Conservation (phyloP, 225 moss, liverwort and hornwort species). For the Climacium dendroides region DNA sequence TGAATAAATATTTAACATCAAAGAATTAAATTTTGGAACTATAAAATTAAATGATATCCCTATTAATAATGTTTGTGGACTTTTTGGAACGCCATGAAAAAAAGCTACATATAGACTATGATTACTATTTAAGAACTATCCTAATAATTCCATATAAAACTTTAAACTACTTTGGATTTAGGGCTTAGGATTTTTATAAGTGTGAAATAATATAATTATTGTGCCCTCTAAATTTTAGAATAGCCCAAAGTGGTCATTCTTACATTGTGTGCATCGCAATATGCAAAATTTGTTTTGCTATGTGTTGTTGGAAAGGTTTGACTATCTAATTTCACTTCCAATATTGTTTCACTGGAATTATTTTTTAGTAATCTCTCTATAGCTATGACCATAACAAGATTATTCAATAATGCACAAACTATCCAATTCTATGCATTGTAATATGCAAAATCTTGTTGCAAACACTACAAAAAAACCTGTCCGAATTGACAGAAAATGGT, state of each 20-base stretch:
- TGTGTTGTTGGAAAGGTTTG: neutral
- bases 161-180: neutral
- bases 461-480: too few species aligned
- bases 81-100: neutral
- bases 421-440: fast-evolving
- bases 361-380: neutral
- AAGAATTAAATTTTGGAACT: neutral
- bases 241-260: neutral
- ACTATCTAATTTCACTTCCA: neutral
- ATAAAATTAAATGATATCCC: neutral
- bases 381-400: fast-evolving
- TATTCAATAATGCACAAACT: neutral
- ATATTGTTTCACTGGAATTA: neutral
- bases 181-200: neutral
- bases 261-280: too few species aligned
- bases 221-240: neutral
- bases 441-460: neutral
- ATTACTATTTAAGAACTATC: too few species aligned
- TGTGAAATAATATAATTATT: neutral
- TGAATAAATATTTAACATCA: neutral
- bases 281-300: too few species aligned
- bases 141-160: neutral
- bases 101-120: neutral
- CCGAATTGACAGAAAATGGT: too few species aligned
- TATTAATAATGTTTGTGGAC: neutral